A percentile compares a stretch with the other conserved stretches of the same genome.
phyloP scores from a whole-genome alignment of 306 rosid genomes.

The Inga laurina region DNA sequence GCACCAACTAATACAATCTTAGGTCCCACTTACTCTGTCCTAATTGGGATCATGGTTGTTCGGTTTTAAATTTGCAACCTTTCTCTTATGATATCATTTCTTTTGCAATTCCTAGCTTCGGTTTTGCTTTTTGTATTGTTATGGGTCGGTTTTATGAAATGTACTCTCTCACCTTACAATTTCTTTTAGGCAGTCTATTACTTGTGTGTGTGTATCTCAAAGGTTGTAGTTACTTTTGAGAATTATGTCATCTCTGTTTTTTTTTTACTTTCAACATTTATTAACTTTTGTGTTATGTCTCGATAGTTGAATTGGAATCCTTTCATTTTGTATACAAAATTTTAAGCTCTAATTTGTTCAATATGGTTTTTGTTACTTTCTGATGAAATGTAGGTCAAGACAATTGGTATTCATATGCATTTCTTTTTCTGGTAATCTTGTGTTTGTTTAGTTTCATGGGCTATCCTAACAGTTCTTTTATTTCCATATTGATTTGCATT shows the following conservation, averaged over 20 bases:
- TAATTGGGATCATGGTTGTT: neutral
- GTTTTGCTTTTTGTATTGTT: neutral
- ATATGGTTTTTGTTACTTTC: neutral
- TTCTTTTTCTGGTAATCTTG: neutral
- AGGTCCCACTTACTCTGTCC: neutral
- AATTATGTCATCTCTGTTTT: neutral
- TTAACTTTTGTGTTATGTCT: neutral
- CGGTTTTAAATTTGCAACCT: neutral
- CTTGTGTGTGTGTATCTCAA: neutral
- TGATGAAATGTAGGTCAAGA: neutral
- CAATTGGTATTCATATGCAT: neutral
- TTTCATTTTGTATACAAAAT: neutral
- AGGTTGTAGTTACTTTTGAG: neutral
- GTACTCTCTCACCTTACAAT: neutral
- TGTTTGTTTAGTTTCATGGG: neutral
- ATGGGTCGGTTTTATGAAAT: neutral
- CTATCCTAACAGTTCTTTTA: slow-evolving; percentile 12
- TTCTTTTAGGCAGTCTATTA: neutral
- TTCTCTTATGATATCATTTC: neutral
- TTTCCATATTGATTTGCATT: neutral
- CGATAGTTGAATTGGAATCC: neutral
- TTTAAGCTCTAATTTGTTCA: neutral
- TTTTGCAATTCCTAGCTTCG: neutral
- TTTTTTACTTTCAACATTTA: neutral
- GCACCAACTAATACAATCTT: neutral